Evolutionary conservation across 2,329 filamentous ascomycete species (phyloP), one percentile per base, ranked within the genome.

Genomic region (Calonectria crousiana): DNA sequence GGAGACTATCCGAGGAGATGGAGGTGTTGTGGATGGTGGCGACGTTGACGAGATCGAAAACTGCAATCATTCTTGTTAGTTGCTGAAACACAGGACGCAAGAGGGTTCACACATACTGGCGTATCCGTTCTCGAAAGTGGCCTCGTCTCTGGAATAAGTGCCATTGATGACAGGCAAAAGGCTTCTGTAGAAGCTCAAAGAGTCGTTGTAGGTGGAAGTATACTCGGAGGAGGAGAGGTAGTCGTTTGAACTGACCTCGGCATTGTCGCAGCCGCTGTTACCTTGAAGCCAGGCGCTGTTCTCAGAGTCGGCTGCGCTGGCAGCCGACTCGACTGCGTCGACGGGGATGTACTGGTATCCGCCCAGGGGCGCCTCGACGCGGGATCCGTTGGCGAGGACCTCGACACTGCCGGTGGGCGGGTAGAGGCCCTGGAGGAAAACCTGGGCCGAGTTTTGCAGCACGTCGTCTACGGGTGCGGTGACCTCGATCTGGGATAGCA

Each of bases 301-400:
- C 84, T 92, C 90, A 2, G 89, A 86, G 77, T 91, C 89, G 9
- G 87, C 85, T 30, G 87, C 85, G 69, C 92, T 89, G 18, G 90
- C 88, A 13, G 83, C 91, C 2, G 87, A 88, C 3, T 87, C 83
- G 34, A 94, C 88, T 4, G 90, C 86, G 73, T 92, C 90, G 70
- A 98, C 88, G 23, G 95, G 94, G 78, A 98, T 93, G 75, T 97
- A 91, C 85, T 98, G 96, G 83, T 95, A 98, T 32, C 95, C 95
- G 74, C 91, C 88, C 81, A 98, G 86, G 0, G 96, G 95, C 1
- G 92, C 87, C 72, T 91, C 86, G 16, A 96, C 87, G 5, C 85
- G 87, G 28, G 90, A 90, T 65, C 93, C 93, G 84, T 98, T 95
- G 79, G 91, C 91, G 51, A 98, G 90, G 2, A 87, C 91, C 84